Conservation (phyloP, 2,329 filamentous ascomycete genomes). For the Lojkania enalia region DNA sequence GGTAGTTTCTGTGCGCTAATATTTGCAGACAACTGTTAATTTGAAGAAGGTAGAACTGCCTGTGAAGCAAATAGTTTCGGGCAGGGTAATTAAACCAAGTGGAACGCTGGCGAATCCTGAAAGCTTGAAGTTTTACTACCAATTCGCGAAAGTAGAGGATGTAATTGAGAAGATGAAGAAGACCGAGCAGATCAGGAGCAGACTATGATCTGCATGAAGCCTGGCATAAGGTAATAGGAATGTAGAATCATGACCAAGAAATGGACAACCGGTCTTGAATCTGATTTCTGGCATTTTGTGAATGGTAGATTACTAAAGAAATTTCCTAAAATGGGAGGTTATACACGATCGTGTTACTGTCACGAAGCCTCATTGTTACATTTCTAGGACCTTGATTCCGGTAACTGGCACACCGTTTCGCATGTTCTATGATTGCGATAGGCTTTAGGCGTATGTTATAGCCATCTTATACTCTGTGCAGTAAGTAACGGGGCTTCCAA, state of each 20-base stretch:
- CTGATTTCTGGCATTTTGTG: no score
- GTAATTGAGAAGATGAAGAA: constrained; percentile 41
- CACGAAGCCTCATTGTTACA: no score
- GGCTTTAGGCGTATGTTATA: no score
- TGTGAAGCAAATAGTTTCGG: constrained; percentile 82
- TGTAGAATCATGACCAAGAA: neutral
- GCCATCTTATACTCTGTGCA: no score
- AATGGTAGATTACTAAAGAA: no score
- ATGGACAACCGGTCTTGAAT: neutral
- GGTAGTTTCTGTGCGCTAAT: neutral
- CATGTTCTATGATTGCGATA: no score
- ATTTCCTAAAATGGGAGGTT: no score
- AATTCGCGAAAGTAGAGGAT: constrained; percentile 73
- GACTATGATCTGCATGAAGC: constrained; percentile 21
- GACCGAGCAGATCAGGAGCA: constrained; percentile 27
- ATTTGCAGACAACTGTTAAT: constrained; percentile 72
- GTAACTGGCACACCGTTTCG: no score
- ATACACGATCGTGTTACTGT: no score
- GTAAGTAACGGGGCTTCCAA: no score
- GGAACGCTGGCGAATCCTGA: constrained; percentile 77
- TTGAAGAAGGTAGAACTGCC: constrained; percentile 84
- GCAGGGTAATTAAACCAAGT: constrained; percentile 71
- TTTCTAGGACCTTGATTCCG: no score
- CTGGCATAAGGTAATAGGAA: no score
- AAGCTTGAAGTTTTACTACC: constrained; percentile 77